Conservation (phyloP, 1,139 yeast genomes). For the Petasospora rhodanensis region DNA sequence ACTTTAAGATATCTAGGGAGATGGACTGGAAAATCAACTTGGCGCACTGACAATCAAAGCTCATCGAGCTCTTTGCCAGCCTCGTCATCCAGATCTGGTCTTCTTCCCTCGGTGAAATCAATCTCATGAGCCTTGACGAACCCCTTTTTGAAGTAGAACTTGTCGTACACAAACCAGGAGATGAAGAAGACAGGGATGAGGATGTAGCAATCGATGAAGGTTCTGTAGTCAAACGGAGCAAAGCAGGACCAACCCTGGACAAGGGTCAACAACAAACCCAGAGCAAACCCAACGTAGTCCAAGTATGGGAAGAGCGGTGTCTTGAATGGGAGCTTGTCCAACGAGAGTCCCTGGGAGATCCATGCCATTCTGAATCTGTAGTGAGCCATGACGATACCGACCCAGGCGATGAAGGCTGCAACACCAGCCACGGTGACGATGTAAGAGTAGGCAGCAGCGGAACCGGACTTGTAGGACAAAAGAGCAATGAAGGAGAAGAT, state of each 20-base stretch:
- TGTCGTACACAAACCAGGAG: constrained; percentile 22
- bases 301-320: constrained; percentile 58
- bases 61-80: constrained; percentile 8
- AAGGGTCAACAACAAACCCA: constrained; percentile 20
- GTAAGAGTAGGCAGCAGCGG: constrained; percentile 73
- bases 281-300: constrained; percentile 24
- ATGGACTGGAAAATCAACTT: constrained; percentile 23
- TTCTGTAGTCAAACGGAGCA: constrained; percentile 25
- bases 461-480: constrained; percentile 55
- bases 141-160: constrained; percentile 22
- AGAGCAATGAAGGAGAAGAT: constrained; percentile 60
- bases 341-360: constrained; percentile 50
- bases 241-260: constrained; percentile 27
- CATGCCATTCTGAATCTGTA: constrained; percentile 59
- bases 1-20: constrained; percentile 21
- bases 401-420: constrained; percentile 65
- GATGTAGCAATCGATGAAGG: constrained; percentile 26
- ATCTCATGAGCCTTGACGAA: constrained; percentile 18
- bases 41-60: constrained; percentile 10
- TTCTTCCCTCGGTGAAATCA: constrained; percentile 22
- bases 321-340: constrained; percentile 62
- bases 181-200: constrained; percentile 23
- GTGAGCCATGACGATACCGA: constrained; percentile 61
- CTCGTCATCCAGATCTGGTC: constrained; percentile 20
- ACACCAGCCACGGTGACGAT: constrained; percentile 67